Evolutionary conservation across 2,329 filamentous ascomycete species (phyloP), one percentile per base, ranked within the genome.

Genomic region (Tolypocladium cylindrosporum): DNA sequence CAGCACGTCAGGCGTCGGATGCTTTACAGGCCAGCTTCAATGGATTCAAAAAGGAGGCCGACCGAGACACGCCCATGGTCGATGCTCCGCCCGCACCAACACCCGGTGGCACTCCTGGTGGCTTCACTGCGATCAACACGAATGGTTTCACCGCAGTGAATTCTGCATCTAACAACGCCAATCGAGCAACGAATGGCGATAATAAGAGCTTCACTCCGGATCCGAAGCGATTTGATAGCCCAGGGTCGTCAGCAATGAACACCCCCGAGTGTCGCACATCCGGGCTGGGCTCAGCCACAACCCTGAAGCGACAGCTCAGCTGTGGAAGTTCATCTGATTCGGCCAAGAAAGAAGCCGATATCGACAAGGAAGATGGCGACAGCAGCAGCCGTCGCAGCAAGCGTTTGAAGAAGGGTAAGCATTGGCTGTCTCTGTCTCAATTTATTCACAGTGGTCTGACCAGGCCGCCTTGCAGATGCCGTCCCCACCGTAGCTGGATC

Each of bases 401-500:
- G 76, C 86, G 94, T 50, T 79, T 96, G 14, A 96, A 94, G 73
- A 96, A 95, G 59, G 67, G 67, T 64, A 63, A 54, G 67, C 63
- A 55, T 66, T 59, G 34, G 34, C 4, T 1, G 2, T 21, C 6
- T 19, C 14, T 21, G n/a, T 13, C 14, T 31, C 13, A 10, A 9
- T 14, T 36, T 1, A 21, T 52, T 8, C 19, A 37, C 48, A 37
- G 19, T 37, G 31, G 41, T 65, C 66, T 69, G 61, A 66, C 36
- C 55, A 41, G 19, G 6, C 8, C 31, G 13, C 13, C 52, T 59
- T 60, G 54, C 62, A 69, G 82, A 85, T 72, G 77, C 79, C 50
- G 82, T 87, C 41, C 91, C 93, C 50, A 96, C 90, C 40, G 91
- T 99, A 64, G 91, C 91, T 63, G 94, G 94, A 57, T 97, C 93